These are phyloP conservation scores for Trichoderma gamsii DNA, from an alignment of 495 filamentous ascomycete genomes.

Conservation along the genomic window DNA sequence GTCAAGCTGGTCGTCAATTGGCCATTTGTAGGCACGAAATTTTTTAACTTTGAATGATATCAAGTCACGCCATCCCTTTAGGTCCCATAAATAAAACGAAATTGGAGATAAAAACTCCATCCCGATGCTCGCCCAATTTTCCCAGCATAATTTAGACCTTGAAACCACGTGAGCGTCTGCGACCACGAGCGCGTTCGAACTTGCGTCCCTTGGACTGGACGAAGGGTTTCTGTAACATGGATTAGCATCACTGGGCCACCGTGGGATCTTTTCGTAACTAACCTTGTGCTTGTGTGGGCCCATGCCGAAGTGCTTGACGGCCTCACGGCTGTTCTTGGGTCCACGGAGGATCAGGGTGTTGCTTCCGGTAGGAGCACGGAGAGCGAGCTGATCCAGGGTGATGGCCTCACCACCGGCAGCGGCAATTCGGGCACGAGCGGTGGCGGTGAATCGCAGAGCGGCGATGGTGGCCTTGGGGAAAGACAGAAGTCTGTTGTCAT, in stretches of 20 bases:
- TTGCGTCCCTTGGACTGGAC: constrained; percentile 97
- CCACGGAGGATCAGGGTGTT: constrained; percentile 94
- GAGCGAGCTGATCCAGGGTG: constrained; percentile 92
- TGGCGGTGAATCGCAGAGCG: constrained; percentile 90
- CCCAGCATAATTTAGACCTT: constrained; percentile 70
- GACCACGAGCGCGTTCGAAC: constrained; percentile 96
- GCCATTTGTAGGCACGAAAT: constrained; percentile 3
- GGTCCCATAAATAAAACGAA: constrained; percentile 27
- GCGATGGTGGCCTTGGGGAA: constrained; percentile 89
- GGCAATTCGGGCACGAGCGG: constrained; percentile 84
- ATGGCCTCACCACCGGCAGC: constrained; percentile 89
- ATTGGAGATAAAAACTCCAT: constrained; percentile 20
- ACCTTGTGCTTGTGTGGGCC: constrained; percentile 97
- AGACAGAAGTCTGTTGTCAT: constrained; percentile 85
- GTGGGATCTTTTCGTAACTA: constrained; percentile 8
- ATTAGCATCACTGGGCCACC: constrained; percentile 10
- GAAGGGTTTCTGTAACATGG: constrained; percentile 70
- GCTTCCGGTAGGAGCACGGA: constrained; percentile 84
- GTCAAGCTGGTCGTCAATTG: constrained; percentile 11
- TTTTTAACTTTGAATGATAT: constrained; percentile 23
- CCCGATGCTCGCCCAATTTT: constrained; percentile 18
- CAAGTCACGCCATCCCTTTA: constrained; percentile 32
- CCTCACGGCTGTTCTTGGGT: constrained; percentile 94
- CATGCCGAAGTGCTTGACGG: constrained; percentile 97
- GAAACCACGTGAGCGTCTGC: constrained; percentile 93